Evolutionary conservation across 805 yeast genomes (phyloP).

Genomic region (Ogataea parapolymorpha): DNA sequence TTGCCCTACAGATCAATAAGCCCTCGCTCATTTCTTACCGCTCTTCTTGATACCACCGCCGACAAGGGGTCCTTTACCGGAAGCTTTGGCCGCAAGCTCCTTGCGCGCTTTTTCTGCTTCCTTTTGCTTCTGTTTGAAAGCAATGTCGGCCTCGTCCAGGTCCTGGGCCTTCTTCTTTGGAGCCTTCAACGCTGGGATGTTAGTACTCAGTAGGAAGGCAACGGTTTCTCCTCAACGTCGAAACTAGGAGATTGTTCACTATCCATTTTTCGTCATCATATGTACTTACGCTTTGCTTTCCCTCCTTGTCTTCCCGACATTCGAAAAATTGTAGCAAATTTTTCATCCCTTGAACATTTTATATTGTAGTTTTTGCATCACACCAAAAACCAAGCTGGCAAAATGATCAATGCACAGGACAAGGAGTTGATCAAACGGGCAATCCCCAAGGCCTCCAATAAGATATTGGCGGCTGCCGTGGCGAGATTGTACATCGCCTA

Average conservation of each 20-base stretch:
- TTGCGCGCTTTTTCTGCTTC: conserved; percentile 93
- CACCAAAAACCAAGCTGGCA: conserved; percentile 12
- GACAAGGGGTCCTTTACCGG: conserved; percentile 85
- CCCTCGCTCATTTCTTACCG: conserved; percentile 44
- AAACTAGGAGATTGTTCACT: conserved; percentile 28
- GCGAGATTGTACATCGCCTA: conserved; percentile 88
- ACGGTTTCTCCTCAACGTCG: conserved; percentile 24
- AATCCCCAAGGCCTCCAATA: conserved; percentile 83
- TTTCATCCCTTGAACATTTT: neutral
- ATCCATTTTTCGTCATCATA: conserved; percentile 24
- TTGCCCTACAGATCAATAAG: neutral
- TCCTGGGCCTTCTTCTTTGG: conserved; percentile 80
- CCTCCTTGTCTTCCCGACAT: conserved; percentile 99
- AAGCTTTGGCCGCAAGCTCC: conserved; percentile 82
- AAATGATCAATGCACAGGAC: conserved; percentile 48
- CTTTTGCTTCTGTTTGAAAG: conserved; percentile 90
- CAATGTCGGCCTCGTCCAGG: conserved; percentile 80
- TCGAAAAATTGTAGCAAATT: conserved; percentile 4
- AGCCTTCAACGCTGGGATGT: conserved; percentile 53
- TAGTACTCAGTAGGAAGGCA: conserved; percentile 25
- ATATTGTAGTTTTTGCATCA: conserved; percentile 1
- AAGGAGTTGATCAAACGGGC: conserved; percentile 88
- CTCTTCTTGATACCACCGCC: conserved; percentile 97
- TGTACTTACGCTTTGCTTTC: conserved; percentile 74
- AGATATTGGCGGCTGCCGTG: conserved; percentile 84